Evolutionary conservation across 805 yeast genomes (phyloP).

Genomic region (Lipomyces spencermartinsiae): DNA sequence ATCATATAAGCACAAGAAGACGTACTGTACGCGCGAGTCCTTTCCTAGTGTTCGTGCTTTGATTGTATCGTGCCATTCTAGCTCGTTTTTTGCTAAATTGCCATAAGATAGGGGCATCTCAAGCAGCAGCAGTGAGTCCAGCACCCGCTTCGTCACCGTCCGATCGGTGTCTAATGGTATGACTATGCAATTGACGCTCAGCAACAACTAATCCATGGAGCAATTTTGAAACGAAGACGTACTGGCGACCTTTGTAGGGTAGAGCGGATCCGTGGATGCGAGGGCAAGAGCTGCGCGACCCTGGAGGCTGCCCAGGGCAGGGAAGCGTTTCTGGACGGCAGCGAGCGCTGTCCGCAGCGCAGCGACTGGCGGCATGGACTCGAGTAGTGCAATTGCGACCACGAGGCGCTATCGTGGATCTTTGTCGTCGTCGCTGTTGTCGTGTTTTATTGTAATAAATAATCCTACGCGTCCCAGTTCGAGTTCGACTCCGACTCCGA

Average conservation of each 20-base stretch:
- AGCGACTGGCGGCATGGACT: slow-evolving; percentile 1
- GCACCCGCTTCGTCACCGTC: slow-evolving; percentile 17
- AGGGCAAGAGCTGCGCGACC: slow-evolving; percentile 31
- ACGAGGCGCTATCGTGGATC: not conserved
- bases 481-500: no score
- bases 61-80: slow-evolving; percentile 21
- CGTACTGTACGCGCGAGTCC: slow-evolving; percentile 27
- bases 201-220: not conserved
- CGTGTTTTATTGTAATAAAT: no score
- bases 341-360: slow-evolving; percentile 26
- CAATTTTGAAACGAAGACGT: not conserved
- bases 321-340: slow-evolving; percentile 25
- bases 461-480: no score
- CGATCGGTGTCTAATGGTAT: slow-evolving; percentile 28
- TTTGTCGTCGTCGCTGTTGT: no score
- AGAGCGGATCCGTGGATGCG: slow-evolving; percentile 18
- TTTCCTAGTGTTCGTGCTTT: slow-evolving; percentile 23
- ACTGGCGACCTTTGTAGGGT: slow-evolving; percentile 27
- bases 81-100: slow-evolving; percentile 21
- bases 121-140: slow-evolving; percentile 27
- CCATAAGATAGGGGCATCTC: slow-evolving; percentile 24
- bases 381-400: not conserved
- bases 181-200: slow-evolving; percentile 4
- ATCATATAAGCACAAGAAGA: not conserved
- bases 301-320: slow-evolving; percentile 26